Conservation (phyloP, 2,329 filamentous ascomycete species). For the Huntiella omanensis region DNA sequence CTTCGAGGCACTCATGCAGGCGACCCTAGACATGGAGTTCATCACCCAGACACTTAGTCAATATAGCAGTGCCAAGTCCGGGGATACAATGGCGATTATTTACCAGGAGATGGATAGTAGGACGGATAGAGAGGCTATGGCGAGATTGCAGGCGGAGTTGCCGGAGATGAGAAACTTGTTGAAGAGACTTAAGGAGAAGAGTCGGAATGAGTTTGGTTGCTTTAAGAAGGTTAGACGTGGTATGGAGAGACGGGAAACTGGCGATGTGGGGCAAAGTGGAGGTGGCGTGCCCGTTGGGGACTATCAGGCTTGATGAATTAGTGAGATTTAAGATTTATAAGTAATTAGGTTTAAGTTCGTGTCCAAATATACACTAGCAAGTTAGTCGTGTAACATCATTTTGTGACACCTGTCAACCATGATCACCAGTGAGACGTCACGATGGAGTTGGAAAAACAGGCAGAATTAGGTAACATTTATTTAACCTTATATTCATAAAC, state of each 20-base stretch:
- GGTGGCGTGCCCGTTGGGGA: too few species aligned
- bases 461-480: neutral
- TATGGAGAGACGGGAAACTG: conserved; percentile 10
- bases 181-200: conserved; percentile 66
- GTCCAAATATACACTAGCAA: too few species aligned
- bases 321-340: too few species aligned
- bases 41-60: conserved; percentile 81
- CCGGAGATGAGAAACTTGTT: conserved; percentile 75
- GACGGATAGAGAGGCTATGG: conserved; percentile 72
- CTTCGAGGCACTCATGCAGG: conserved; percentile 78
- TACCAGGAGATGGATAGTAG: conserved; percentile 79
- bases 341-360: too few species aligned
- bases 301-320: too few species aligned
- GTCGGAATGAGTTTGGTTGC: conserved; percentile 73
- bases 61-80: conserved; percentile 70
- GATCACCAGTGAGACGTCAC: too few species aligned
- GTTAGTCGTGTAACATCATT: too few species aligned
- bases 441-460: neutral
- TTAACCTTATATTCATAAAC: neutral
- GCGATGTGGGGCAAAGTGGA: neutral
- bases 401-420: too few species aligned
- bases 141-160: conserved; percentile 65
- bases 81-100: conserved; percentile 69
- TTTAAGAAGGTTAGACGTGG: conserved; percentile 44
- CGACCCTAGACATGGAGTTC: conserved; percentile 92